Conservation (phyloP, 768 basidiomycete genomes). For the Termitomyces sp. region DNA sequence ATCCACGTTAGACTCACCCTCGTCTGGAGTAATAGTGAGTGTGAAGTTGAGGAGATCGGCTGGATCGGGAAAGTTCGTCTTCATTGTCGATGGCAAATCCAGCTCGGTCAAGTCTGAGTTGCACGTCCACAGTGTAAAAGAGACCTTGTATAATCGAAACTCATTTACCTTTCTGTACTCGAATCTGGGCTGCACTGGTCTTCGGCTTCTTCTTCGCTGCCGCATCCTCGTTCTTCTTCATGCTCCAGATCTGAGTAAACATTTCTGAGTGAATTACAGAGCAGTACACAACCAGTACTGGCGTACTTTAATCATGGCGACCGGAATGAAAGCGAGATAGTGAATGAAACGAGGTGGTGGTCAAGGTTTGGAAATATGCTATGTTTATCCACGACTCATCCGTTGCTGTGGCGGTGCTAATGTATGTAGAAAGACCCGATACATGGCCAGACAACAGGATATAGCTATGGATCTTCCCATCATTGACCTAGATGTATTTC, state of each 20-base stretch:
- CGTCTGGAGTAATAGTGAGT: slow-evolving; percentile 93
- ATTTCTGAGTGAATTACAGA: slow-evolving; percentile 7
- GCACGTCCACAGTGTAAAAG: neutral
- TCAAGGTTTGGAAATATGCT: slow-evolving; percentile 12
- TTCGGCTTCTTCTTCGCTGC: slow-evolving; percentile 98
- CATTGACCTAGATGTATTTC: slow-evolving; percentile 73
- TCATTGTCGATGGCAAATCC: slow-evolving; percentile 94
- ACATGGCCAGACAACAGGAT: slow-evolving; percentile 26
- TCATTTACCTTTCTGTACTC: slow-evolving; percentile 93
- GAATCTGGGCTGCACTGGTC: slow-evolving; percentile 95
- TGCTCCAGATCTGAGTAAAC: slow-evolving; percentile 83
- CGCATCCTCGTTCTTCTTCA: slow-evolving; percentile 99
- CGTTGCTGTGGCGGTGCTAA: slow-evolving; percentile 11
- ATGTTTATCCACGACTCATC: slow-evolving; percentile 13
- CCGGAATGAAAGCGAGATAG: slow-evolving; percentile 20
- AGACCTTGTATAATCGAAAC: neutral
- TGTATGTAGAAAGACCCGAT: neutral
- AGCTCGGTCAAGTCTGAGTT: slow-evolving; percentile 88
- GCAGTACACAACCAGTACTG: neutral
- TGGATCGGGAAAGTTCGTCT: slow-evolving; percentile 89
- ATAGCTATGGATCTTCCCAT: slow-evolving; percentile 58
- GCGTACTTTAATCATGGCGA: slow-evolving; percentile 44
- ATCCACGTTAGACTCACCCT: slow-evolving; percentile 51
- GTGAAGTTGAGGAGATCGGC: slow-evolving; percentile 94
- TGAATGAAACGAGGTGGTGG: slow-evolving; percentile 24